Percentiles rank a stretch among this genome's conserved stretches.
Conservation (phyloP, 1,139 yeast species). For the Lodderomyces orthopsilosis region DNA sequence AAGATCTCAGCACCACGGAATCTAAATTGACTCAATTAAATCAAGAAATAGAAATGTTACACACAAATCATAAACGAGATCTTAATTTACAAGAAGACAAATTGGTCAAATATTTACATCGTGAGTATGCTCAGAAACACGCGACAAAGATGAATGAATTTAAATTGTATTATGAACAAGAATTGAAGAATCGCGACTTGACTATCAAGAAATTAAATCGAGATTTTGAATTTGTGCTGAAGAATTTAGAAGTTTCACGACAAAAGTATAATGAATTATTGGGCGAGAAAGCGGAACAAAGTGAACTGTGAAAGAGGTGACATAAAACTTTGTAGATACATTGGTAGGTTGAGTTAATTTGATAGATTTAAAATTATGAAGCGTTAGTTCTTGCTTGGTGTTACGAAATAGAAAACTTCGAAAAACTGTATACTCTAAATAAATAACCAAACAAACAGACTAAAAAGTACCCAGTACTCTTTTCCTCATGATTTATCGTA, state of each 20-base stretch:
- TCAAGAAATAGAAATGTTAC: not conserved
- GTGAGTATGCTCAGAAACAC: constrained; percentile 69
- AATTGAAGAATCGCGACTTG: constrained; percentile 5
- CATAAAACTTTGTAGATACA: no score
- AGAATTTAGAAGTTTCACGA: not conserved
- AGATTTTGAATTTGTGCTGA: not conserved
- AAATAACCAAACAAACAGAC: no score
- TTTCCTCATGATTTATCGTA: not conserved
- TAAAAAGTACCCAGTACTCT: no score
- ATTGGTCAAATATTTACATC: constrained; percentile 63
- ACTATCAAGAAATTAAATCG: not conserved
- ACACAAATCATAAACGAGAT: not conserved
- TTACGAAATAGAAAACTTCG: no score
- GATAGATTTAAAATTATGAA: no score
- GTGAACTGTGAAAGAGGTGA: not conserved
- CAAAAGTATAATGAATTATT: not conserved
- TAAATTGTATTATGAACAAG: constrained; percentile 16
- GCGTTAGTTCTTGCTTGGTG: no score
- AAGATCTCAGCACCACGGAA: not conserved
- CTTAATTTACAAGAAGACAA: constrained; percentile 26
- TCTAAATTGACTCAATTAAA: not conserved
- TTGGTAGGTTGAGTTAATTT: no score
- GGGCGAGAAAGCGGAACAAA: not conserved
- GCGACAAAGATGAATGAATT: constrained; percentile 44
- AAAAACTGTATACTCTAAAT: no score